Evolutionary conservation across 805 yeast genomes (phyloP), one percentile per base, ranked within the genome.

Genomic region (Peterozyma xylosa): DNA sequence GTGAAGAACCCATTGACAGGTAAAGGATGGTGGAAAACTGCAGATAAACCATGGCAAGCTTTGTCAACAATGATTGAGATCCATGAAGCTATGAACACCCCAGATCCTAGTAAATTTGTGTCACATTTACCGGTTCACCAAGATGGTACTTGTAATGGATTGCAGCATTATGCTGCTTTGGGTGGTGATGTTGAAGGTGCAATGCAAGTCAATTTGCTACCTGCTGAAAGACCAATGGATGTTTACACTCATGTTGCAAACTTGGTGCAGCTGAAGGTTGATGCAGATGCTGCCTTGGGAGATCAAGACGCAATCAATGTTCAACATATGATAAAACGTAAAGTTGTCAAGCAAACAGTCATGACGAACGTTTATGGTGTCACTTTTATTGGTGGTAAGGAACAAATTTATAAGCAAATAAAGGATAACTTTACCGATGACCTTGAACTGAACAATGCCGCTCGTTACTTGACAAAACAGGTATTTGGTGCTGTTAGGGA

Each of bases 341-440:
- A 91, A 58, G 82, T 93, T 38, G 96, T 93, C 33, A 91, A 91
- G 59, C 99, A 91, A 60, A 88, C 99, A 0, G 98, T 91, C 21
- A 91, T 91, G 99, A 91, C 99, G 0, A 90, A 89, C 56, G 99
- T 91, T 33, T 91, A 91, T 59, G 99, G 99, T 55, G 99, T 91
- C 11, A 91, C 99, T 0, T 88, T 76, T 58, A 76, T 87, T 49
- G 99, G 99, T 14, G 99, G 98, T 0, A 78, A 87, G 14, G 82
- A 81, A 3, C 99, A 91, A 64, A 88, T 91, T 55, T 76, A 79
- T 45, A 85, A 82, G 55, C 90, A 90, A 57, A 66, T 91, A 45
- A 75, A 74, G 30, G 81, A 78, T 40, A 77, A 69, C 18, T 67
- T 76, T 43, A 70, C 68, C 38, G 62, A 58, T 17, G 55, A 50